Conservation (phyloP, 2,329 filamentous ascomycete species). For the Bipolaris zeicola region DNA sequence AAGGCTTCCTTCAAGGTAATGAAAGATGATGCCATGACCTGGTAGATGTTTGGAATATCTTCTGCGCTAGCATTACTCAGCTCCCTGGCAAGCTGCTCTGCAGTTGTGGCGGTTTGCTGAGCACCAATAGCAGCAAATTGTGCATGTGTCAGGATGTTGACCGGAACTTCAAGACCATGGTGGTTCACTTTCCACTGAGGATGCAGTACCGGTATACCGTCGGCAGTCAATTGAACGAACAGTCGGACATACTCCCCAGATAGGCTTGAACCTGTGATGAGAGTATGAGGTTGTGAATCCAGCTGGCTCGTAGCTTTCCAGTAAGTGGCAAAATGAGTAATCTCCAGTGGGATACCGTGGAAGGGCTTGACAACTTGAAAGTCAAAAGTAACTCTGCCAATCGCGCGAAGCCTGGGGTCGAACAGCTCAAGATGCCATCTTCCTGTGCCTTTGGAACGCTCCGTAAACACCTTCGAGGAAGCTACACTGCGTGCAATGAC, state of each 20-base stretch:
- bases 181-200: slow-evolving; percentile 81
- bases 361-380: slow-evolving; percentile 98
- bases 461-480: slow-evolving; percentile 82
- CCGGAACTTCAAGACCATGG: slow-evolving; percentile 77
- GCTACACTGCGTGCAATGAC: slow-evolving; percentile 96
- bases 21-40: slow-evolving; percentile 74
- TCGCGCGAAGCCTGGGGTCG: slow-evolving; percentile 86
- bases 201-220: slow-evolving; percentile 85
- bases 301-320: slow-evolving; percentile 98
- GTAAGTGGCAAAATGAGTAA: slow-evolving; percentile 97
- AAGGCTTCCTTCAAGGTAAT: slow-evolving; percentile 81
- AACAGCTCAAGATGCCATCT: slow-evolving; percentile 87
- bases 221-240: slow-evolving; percentile 88
- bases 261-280: slow-evolving; percentile 93
- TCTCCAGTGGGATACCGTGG: slow-evolving; percentile 87
- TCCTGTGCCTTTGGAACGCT: slow-evolving; percentile 74
- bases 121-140: slow-evolving; percentile 66
- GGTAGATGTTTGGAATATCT: slow-evolving; percentile 66
- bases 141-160: slow-evolving; percentile 76
- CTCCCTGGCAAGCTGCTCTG: slow-evolving; percentile 28
- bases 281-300: slow-evolving; percentile 80
- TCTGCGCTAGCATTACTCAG: slow-evolving; percentile 34
- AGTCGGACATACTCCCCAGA: slow-evolving; percentile 94
- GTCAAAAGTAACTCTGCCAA: slow-evolving; percentile 91
- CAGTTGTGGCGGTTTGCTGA: slow-evolving; percentile 34